These are phyloP conservation scores for Pseudogymnoascus sp. DNA, from an alignment of 2,329 filamentous ascomycete species.

Conservation along the genomic window DNA sequence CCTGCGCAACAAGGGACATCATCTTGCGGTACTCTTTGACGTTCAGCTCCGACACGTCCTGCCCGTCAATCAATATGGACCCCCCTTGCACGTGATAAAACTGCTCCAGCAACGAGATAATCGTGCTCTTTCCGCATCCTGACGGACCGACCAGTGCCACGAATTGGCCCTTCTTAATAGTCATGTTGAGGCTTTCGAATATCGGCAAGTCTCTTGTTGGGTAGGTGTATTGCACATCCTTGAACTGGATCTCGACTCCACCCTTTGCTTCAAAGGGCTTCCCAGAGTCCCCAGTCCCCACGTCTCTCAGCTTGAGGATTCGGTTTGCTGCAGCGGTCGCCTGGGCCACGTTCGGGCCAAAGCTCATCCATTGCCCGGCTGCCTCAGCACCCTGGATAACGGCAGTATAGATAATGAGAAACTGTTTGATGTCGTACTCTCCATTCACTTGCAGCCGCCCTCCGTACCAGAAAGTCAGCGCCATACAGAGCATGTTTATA, in stretches of 20 bases:
- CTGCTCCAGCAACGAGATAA: slow-evolving; percentile 51
- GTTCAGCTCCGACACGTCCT: slow-evolving; percentile 50
- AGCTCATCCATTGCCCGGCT: slow-evolving; percentile 45
- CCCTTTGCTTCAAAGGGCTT: slow-evolving; percentile 23
- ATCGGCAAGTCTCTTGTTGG: slow-evolving; percentile 49
- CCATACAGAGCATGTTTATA: slow-evolving; percentile 48
- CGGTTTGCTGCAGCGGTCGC: slow-evolving; percentile 51
- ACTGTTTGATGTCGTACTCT: slow-evolving; percentile 37
- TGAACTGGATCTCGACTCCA: slow-evolving; percentile 49
- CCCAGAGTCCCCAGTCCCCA: slow-evolving; percentile 7
- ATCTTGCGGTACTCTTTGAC: slow-evolving; percentile 54
- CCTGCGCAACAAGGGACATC: slow-evolving; percentile 66
- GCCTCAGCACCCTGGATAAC: slow-evolving; percentile 45
- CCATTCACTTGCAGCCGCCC: slow-evolving; percentile 33
- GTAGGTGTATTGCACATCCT: slow-evolving; percentile 52
- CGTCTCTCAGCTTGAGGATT: slow-evolving; percentile 38
- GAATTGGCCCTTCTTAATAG: slow-evolving; percentile 59
- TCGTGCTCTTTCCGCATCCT: slow-evolving; percentile 63
- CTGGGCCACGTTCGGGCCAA: slow-evolving; percentile 48
- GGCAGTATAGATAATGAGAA: slow-evolving; percentile 47
- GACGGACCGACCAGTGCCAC: slow-evolving; percentile 61
- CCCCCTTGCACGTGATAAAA: slow-evolving; percentile 65
- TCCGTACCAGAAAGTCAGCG: slow-evolving; percentile 49
- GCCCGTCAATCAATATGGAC: slow-evolving; percentile 54
- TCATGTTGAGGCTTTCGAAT: slow-evolving; percentile 54